Evolutionary conservation across 805 yeast species (phyloP).

Genomic region (Brettanomyces naardenensis): DNA sequence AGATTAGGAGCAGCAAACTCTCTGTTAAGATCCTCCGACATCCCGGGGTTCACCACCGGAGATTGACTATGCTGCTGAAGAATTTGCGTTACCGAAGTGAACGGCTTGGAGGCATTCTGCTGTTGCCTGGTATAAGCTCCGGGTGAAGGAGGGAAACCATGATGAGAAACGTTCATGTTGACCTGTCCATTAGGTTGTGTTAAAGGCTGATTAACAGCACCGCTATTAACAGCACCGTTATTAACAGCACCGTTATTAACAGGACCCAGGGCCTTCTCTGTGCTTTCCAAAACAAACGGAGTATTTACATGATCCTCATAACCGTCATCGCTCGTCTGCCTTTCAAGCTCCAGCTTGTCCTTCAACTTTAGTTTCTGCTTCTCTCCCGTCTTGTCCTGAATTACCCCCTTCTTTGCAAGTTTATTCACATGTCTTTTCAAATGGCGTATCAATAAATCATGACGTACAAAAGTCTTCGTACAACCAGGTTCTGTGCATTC

Average conservation of each 20-base stretch:
- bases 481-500: conserved; percentile 41
- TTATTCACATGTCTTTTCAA: conserved; percentile 32
- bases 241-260: neutral
- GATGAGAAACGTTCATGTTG: neutral
- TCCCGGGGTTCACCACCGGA: neutral
- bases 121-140: neutral
- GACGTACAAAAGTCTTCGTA: conserved; percentile 54
- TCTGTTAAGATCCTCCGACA: conserved; percentile 5
- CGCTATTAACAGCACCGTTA: neutral
- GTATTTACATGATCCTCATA: neutral
- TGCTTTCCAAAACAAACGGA: too few relatives aligned
- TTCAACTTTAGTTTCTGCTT: too few relatives aligned
- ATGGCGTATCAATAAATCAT: conserved; percentile 45
- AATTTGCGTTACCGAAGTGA: conserved; percentile 17
- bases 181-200: too few relatives aligned
- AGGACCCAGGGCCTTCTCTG: neutral
- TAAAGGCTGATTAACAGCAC: neutral
- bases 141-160: neutral
- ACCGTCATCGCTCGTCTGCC: neutral
- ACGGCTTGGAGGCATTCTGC: conserved; percentile 4
- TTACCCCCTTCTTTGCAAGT: conserved; percentile 5
- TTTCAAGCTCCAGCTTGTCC: neutral
- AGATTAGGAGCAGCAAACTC: conserved; percentile 13
- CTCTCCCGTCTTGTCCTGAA: neutral
- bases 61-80: conserved; percentile 14